Percentiles rank a stretch among this genome's conserved stretches.
These are phyloP conservation scores for Pyrrhoderma noxium DNA, from an alignment of 1,284 basidiomycete species.

Conservation along the genomic window DNA sequence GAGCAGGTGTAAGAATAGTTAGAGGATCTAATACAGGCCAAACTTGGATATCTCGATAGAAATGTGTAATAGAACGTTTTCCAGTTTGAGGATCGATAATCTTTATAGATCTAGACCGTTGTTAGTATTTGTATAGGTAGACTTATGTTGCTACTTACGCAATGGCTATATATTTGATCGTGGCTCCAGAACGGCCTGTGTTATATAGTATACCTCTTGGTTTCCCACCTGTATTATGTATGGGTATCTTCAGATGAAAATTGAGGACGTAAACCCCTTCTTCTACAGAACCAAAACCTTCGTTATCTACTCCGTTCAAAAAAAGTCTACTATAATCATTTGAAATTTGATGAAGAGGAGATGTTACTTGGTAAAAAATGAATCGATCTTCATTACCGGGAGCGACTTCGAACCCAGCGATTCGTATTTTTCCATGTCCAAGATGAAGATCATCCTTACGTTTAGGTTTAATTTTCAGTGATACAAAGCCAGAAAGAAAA, in stretches of 20 bases:
- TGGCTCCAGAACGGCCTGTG: constrained; percentile 50
- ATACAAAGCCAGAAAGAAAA: constrained; percentile 65
- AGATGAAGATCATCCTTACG: constrained; percentile 49
- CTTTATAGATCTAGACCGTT: constrained; percentile 57
- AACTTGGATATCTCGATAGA: constrained; percentile 80
- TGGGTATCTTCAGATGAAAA: constrained; percentile 72
- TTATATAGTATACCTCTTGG: too few species aligned
- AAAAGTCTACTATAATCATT: constrained; percentile 41
- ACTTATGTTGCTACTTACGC: constrained; percentile 36
- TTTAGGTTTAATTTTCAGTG: constrained; percentile 50
- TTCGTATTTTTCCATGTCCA: constrained; percentile 73
- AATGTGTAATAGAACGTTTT: constrained; percentile 80
- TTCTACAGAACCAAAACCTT: constrained; percentile 62
- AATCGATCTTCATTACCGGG: constrained; percentile 44
- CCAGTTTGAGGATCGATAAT: constrained; percentile 61
- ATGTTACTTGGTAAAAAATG: constrained; percentile 80
- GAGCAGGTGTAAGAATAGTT: constrained; percentile 53
- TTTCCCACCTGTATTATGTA: too few species aligned
- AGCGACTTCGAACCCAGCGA: constrained; percentile 82
- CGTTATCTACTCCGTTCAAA: constrained; percentile 49
- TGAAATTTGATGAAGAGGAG: constrained; percentile 50
- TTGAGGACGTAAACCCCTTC: constrained; percentile 72
- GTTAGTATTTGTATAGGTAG: constrained; percentile 5
- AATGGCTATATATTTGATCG: constrained; percentile 82
- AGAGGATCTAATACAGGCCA: constrained; percentile 76